Percentiles rank a stretch among this genome's conserved stretches.
Conservation (phyloP, 106 monocot genomes). For the Hemerocallis citrina region DNA sequence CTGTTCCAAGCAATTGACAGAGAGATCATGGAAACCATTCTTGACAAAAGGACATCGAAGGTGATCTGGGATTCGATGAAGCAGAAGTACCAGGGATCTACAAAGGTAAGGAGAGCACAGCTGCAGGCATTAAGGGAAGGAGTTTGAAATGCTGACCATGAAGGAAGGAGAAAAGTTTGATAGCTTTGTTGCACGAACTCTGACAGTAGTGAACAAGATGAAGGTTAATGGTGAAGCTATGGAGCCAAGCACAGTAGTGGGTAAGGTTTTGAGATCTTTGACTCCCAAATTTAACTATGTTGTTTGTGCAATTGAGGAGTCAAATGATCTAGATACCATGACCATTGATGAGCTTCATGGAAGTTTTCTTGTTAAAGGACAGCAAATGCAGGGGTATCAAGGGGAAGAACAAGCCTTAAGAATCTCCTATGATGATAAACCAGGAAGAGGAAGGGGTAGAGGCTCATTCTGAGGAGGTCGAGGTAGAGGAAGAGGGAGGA, state of each 20-base stretch:
- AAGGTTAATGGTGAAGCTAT: not conserved
- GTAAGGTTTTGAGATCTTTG: constrained; percentile 5
- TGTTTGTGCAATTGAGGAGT: constrained; percentile 9
- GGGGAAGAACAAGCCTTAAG: not conserved
- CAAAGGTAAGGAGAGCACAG: too few species aligned
- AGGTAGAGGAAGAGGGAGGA: constrained; percentile 3
- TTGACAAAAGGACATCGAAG: too few species aligned
- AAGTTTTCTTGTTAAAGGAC: not conserved
- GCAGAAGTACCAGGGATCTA: too few species aligned
- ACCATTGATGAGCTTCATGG: constrained; percentile 7
- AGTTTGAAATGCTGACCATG: too few species aligned
- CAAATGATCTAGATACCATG: not conserved
- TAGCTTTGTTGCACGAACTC: too few species aligned
- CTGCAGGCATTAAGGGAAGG: too few species aligned
- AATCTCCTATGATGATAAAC: not conserved
- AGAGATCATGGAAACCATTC: too few species aligned
- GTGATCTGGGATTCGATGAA: too few species aligned
- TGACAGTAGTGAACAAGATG: too few species aligned
- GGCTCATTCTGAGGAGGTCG: not conserved
- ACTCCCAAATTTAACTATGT: constrained; percentile 5
- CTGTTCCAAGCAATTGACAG: not conserved
- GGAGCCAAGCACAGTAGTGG: not conserved
- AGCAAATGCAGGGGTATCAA: not conserved
- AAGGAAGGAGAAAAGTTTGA: too few species aligned
- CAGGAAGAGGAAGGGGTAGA: constrained; percentile 2